Conservation (phyloP, 352 stramenopile species). For the Pythium sp. region DNA sequence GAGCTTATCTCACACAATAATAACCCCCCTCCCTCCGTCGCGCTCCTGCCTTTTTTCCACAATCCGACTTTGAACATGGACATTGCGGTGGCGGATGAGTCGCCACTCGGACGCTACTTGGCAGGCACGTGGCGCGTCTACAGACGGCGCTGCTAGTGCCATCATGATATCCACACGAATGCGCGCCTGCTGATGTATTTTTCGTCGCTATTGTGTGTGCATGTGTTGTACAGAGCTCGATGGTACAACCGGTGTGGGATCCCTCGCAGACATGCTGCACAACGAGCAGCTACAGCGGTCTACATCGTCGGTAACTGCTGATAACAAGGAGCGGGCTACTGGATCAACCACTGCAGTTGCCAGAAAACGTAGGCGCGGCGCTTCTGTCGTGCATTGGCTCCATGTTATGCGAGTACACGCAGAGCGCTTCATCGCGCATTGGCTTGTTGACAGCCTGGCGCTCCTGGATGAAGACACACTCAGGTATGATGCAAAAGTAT, state of each 20-base stretch:
- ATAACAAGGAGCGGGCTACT: too few species aligned
- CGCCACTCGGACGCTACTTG: conserved; percentile 60
- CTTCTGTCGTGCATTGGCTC: neutral
- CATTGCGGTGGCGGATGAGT: conserved; percentile 34
- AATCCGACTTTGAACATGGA: conserved; percentile 31
- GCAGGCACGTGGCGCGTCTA: conserved; percentile 24
- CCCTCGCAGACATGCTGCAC: neutral
- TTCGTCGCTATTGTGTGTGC: neutral
- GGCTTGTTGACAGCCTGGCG: neutral
- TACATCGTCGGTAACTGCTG: too few species aligned
- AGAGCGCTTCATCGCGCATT: conserved; percentile 2
- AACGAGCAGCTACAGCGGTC: neutral
- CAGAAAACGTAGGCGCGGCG: neutral
- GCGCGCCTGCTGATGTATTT: neutral
- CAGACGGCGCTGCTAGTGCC: neutral
- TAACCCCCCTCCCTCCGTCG: too few species aligned
- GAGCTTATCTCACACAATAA: too few species aligned
- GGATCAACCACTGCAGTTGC: too few species aligned
- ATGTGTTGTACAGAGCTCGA: neutral
- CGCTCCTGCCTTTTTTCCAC: too few species aligned
- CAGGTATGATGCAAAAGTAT: neutral
- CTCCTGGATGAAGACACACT: conserved; percentile 3
- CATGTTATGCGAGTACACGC: neutral
- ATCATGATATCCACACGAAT: neutral
- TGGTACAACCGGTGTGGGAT: neutral